phyloP scores from a whole-genome alignment of 768 basidiomycete genomes.

The Psilocybe sp. region DNA sequence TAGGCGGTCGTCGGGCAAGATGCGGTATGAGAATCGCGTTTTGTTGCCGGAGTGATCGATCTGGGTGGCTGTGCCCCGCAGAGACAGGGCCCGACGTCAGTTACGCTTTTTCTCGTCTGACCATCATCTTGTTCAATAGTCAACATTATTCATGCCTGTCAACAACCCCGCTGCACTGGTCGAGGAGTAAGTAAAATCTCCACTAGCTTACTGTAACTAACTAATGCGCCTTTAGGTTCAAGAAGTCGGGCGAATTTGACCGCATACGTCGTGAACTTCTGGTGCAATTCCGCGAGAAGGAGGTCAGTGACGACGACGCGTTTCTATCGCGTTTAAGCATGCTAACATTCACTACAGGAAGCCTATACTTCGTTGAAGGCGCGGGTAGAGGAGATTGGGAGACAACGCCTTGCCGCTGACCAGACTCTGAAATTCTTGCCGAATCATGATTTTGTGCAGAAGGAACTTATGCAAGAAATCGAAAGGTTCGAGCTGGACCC shows the following conservation, averaged over 20 bases:
- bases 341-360: conserved; percentile 32
- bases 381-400: conserved; percentile 61
- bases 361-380: conserved; percentile 50
- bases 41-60: conserved; percentile 10
- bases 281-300: conserved; percentile 58
- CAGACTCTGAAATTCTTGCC: conserved; percentile 49
- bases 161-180: conserved; percentile 59
- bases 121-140: conserved; percentile 1
- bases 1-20: conserved; percentile 10
- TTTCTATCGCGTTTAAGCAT: neutral
- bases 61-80: conserved; percentile 11
- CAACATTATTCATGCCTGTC: conserved; percentile 38
- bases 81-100: conserved; percentile 7
- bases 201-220: conserved; percentile 1
- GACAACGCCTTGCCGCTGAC: conserved; percentile 52
- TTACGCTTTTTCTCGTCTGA: neutral
- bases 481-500: conserved; percentile 46
- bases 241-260: conserved; percentile 79
- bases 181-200: conserved; percentile 46
- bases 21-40: neutral
- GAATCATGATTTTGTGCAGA: conserved; percentile 45
- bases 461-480: conserved; percentile 69
- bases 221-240: conserved; percentile 48
- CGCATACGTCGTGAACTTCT: conserved; percentile 65
- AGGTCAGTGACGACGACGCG: conserved; percentile 27